Base-by-base conservation (phyloP, 805 yeast genomes). In the Saccharomycopsis javanensis region DNA sequence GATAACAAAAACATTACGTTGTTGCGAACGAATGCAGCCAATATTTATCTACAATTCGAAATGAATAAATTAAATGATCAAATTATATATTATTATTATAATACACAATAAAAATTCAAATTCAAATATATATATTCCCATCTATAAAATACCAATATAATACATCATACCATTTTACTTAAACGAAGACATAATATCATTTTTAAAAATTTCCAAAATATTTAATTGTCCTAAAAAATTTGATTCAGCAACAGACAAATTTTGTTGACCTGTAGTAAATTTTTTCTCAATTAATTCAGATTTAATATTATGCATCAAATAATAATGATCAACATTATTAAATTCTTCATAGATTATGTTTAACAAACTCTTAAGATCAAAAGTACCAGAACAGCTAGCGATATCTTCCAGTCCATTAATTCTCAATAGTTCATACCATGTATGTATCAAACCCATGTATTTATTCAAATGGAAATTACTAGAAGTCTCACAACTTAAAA, bases 321-420 rank as follows among this genome's bases (percentile, higher is more conserved):
- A 60, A 51, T 54, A 57, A 34, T 55, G 58, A 33, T 60, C 61
- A 51, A 60, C 45, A 51, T 60, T 52, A 18, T 60, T 28, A 48
- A 60, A 60, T 53, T 60, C 58, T 13, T 42, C 56, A n/a, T 25
- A 13, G 10, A 42, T 42, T 13, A 42, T 8, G 4, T 23, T 42
- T 28, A 42, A 20, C 23, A 42, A 42, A 20, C 25, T 42, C 15
- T 42, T 42, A 7, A 42, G 4, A 11, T 25, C 23, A 42, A n/a
- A 7, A 3, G 48, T 18, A 16, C 23, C 25, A 31, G 35, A 31
- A 20, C 25, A 38, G 3, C 28, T n/a, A 20, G 18, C 48, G 5
- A 11, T 18, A 5, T 20, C 6, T 20, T 42, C 48, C 18, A n/a
- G 11, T 11, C 15, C 15, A n/a, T 13, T 42, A 2, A 27, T 38